Percentiles rank a stretch among this genome's conserved stretches.
These are phyloP conservation scores for Chenopodium album DNA, from an alignment of 148 eudicot genomes.

Conservation along the genomic window DNA sequence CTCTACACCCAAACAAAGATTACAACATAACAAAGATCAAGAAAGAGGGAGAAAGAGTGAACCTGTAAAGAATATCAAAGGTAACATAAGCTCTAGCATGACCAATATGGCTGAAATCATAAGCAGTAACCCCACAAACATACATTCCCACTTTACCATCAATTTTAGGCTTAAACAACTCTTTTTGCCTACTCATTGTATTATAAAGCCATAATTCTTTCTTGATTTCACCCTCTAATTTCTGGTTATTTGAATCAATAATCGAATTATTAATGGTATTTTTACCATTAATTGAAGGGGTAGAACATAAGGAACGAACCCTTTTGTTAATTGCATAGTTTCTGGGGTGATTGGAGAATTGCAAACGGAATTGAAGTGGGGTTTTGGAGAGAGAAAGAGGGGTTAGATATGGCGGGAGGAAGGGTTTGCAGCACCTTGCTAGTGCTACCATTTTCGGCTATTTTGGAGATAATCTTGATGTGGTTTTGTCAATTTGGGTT, in stretches of 20 bases:
- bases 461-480: not conserved
- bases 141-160: conserved; percentile 90
- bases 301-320: not conserved
- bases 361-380: conserved; percentile 16
- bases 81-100: conserved; percentile 90
- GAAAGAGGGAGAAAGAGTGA: not conserved
- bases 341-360: not conserved
- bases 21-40: not conserved
- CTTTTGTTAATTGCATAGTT: conserved; percentile 8
- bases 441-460: conserved; percentile 1
- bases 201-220: conserved; percentile 62
- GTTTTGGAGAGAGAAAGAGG: conserved; percentile 26
- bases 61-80: conserved; percentile 88
- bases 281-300: conserved; percentile 5
- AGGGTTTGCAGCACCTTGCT: conserved; percentile 22
- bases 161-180: conserved; percentile 60
- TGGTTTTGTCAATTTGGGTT: not conserved
- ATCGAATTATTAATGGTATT: not conserved
- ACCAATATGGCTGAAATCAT: conserved; percentile 96
- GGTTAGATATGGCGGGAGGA: conserved; percentile 23
- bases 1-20: not conserved
- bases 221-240: conserved; percentile 16
- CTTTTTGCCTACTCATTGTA: conserved; percentile 73
- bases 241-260: conserved; percentile 9
- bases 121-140: conserved; percentile 92